Conservation (phyloP, 2,329 filamentous ascomycete genomes). For the Claviceps maximensis region DNA sequence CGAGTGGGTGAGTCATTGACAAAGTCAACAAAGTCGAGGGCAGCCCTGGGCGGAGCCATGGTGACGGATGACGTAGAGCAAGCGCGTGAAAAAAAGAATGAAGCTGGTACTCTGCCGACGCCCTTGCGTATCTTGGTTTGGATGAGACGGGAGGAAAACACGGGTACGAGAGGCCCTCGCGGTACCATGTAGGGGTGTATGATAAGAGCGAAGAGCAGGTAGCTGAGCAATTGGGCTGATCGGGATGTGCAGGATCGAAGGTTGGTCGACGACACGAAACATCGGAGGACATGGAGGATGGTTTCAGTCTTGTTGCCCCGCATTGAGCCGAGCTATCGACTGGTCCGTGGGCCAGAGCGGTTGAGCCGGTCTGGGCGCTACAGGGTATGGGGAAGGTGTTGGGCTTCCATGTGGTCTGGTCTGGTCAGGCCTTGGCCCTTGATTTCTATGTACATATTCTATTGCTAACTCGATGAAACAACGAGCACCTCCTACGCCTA, state of each 20-base stretch:
- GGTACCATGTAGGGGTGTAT: neutral
- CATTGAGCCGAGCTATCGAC: too few relatives aligned
- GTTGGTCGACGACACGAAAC: neutral
- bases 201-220: neutral
- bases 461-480: too few relatives aligned
- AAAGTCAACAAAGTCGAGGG: slow-evolving; percentile 81
- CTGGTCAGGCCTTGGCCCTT: too few relatives aligned
- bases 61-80: slow-evolving; percentile 19
- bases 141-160: neutral
- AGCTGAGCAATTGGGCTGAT: neutral
- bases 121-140: neutral
- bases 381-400: too few relatives aligned
- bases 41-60: slow-evolving; percentile 44
- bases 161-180: neutral
- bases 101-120: neutral
- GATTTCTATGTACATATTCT: too few relatives aligned
- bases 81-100: neutral
- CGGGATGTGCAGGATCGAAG: neutral
- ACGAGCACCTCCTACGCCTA: too few relatives aligned
- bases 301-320: too few relatives aligned
- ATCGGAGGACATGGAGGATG: too few relatives aligned
- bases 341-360: too few relatives aligned
- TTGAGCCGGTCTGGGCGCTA: too few relatives aligned
- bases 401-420: too few relatives aligned
- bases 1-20: slow-evolving; percentile 90